phyloP scores from a whole-genome alignment of 1,139 yeast species.

The Blastobotrys apis region DNA sequence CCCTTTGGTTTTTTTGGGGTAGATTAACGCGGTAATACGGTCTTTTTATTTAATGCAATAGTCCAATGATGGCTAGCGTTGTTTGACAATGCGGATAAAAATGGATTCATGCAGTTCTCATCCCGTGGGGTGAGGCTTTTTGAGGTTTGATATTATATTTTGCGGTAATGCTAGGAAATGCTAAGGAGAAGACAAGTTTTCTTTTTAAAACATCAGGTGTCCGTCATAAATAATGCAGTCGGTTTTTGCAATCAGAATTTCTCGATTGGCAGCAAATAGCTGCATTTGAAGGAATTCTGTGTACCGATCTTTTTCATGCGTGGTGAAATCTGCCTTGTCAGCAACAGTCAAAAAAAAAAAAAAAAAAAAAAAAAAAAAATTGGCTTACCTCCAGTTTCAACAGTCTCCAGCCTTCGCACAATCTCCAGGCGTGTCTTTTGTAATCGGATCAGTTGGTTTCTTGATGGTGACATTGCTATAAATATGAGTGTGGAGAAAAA shows the following conservation, averaged over 20 bases:
- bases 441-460: slow-evolving; percentile 1
- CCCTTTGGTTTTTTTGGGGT: too few relatives aligned
- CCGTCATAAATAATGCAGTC: slow-evolving; percentile 14
- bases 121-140: too few relatives aligned
- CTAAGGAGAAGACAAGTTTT: too few relatives aligned
- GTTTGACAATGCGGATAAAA: too few relatives aligned
- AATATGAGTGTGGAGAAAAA: not conserved
- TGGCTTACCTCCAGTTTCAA: not conserved
- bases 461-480: slow-evolving; percentile 4
- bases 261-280: slow-evolving; percentile 5
- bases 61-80: too few relatives aligned
- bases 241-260: slow-evolving; percentile 10
- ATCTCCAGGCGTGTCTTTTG: not conserved
- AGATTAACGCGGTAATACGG: too few relatives aligned
- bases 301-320: not conserved
- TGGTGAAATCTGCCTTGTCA: not conserved
- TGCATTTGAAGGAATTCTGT: not conserved
- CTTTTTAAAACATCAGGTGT: not conserved
- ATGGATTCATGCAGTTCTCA: too few relatives aligned
- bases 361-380: too few relatives aligned
- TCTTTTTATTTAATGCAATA: too few relatives aligned
- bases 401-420: not conserved
- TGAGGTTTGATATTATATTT: too few relatives aligned
- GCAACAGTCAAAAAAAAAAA: not conserved
- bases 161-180: too few relatives aligned